Conservation (phyloP, 1,284 basidiomycete species). For the Inonotus obliquus region DNA sequence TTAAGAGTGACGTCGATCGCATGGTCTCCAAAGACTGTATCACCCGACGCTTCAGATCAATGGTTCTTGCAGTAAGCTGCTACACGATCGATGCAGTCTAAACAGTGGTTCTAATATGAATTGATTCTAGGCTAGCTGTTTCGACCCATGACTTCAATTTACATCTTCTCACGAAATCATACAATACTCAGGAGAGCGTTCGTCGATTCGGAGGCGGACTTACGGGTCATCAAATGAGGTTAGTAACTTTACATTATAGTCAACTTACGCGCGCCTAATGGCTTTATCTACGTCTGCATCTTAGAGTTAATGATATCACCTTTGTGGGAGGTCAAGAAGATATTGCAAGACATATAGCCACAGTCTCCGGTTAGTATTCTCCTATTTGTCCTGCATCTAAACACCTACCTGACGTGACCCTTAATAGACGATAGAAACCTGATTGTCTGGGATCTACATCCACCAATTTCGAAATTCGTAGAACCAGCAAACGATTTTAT, state of each 20-base stretch:
- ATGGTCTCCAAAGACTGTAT: constrained; percentile 66
- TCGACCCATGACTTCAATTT: constrained; percentile 66
- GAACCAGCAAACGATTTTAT: constrained; percentile 9
- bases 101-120: no score
- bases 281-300: not conserved
- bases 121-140: constrained; percentile 60
- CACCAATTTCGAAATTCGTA: constrained; percentile 30
- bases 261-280: not conserved
- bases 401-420: not conserved
- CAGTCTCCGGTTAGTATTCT: constrained; percentile 57
- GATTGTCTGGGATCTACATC: constrained; percentile 78
- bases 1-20: constrained; percentile 66
- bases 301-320: constrained; percentile 58
- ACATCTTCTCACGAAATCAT: constrained; percentile 58
- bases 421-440: constrained; percentile 69
- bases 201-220: constrained; percentile 72
- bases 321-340: constrained; percentile 68
- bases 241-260: not conserved
- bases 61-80: constrained; percentile 67
- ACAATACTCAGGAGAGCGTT: constrained; percentile 44
- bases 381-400: not conserved
- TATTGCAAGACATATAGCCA: constrained; percentile 66
- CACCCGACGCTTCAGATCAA: constrained; percentile 55
- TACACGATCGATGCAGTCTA: not conserved
- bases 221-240: constrained; percentile 64